phyloP scores from a whole-genome alignment of 768 basidiomycete species.

The Antrodiella citrinella region DNA sequence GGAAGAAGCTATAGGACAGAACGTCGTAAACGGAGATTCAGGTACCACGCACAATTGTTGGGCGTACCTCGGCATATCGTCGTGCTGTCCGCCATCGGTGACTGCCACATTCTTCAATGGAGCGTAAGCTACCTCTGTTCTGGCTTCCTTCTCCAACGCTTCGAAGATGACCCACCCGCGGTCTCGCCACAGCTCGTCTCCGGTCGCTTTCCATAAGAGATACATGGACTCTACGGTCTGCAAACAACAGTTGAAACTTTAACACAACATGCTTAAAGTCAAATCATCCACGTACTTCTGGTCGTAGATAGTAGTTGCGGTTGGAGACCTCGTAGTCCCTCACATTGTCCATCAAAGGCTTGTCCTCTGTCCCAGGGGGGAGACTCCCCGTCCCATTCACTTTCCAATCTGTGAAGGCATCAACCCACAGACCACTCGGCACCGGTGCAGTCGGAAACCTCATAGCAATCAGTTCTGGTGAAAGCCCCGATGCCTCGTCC shows the following conservation, averaged over 20 bases:
- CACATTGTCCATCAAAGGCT: slow-evolving; percentile 22
- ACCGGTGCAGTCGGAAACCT: background rate
- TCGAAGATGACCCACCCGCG: slow-evolving; percentile 67
- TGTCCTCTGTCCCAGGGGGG: slow-evolving; percentile 44
- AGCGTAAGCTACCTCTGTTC: slow-evolving; percentile 55
- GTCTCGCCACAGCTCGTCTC: slow-evolving; percentile 59
- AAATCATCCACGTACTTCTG: slow-evolving; percentile 48
- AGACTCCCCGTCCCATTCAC: slow-evolving; percentile 32
- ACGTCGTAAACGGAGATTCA: slow-evolving; percentile 7
- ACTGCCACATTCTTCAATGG: slow-evolving; percentile 42
- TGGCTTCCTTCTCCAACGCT: slow-evolving; percentile 52
- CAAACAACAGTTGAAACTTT: background rate
- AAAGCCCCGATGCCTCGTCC: slow-evolving; percentile 61
- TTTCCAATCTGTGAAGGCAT: slow-evolving; percentile 43
- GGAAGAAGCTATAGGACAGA: slow-evolving; percentile 33
- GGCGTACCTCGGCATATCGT: slow-evolving; percentile 71
- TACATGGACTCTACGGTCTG: slow-evolving; percentile 72
- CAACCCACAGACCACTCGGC: slow-evolving; percentile 34
- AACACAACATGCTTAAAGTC: background rate
- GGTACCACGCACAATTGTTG: slow-evolving; percentile 23
- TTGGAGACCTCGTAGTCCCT: slow-evolving; percentile 48
- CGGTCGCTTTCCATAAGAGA: slow-evolving; percentile 62
- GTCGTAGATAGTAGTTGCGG: slow-evolving; percentile 50
- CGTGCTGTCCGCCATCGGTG: slow-evolving; percentile 29
- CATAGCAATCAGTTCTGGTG: slow-evolving; percentile 52